Evolutionary conservation across 2,329 filamentous ascomycete genomes (phyloP).

Genomic region (Aaosphaeria pasadenensis): DNA sequence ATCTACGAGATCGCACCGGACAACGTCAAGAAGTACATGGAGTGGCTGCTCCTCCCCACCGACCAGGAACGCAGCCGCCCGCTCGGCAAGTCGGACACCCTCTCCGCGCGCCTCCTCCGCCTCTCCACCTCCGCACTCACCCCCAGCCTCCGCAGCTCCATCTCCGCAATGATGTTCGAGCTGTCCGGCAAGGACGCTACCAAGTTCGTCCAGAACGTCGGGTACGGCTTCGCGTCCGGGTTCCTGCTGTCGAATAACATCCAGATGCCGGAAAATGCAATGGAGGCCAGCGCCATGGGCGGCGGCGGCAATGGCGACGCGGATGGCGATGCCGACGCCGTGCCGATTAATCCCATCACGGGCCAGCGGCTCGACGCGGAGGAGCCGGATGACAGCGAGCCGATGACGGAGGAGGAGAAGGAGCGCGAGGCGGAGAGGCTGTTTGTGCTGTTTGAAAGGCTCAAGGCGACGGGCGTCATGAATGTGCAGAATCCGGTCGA

Average conservation of each 20-base stretch:
- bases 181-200: constrained; percentile 77
- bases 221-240: constrained; percentile 90
- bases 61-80: constrained; percentile 72
- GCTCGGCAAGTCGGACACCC: constrained; percentile 69
- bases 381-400: constrained; percentile 55
- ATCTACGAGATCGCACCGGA: constrained; percentile 69
- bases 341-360: constrained; percentile 75
- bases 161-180: constrained; percentile 80
- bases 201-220: constrained; percentile 84
- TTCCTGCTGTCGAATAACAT: constrained; percentile 85
- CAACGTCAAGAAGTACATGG: constrained; percentile 61
- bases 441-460: constrained; percentile 89
- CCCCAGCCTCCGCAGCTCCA: constrained; percentile 68
- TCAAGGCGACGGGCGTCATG: constrained; percentile 69
- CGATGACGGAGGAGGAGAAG: constrained; percentile 90
- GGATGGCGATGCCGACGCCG: constrained; percentile 20
- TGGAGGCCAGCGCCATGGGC: constrained; percentile 53
- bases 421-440: constrained; percentile 85
- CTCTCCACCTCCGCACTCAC: constrained; percentile 72
- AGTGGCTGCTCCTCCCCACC: constrained; percentile 68
- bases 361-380: constrained; percentile 76
- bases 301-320: constrained; percentile 33
- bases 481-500: constrained; percentile 77
- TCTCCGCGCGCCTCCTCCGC: constrained; percentile 74
- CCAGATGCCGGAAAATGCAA: constrained; percentile 65